Evolutionary conservation across 1,284 basidiomycete species (phyloP).

Genomic region (Ustilago lituana): DNA sequence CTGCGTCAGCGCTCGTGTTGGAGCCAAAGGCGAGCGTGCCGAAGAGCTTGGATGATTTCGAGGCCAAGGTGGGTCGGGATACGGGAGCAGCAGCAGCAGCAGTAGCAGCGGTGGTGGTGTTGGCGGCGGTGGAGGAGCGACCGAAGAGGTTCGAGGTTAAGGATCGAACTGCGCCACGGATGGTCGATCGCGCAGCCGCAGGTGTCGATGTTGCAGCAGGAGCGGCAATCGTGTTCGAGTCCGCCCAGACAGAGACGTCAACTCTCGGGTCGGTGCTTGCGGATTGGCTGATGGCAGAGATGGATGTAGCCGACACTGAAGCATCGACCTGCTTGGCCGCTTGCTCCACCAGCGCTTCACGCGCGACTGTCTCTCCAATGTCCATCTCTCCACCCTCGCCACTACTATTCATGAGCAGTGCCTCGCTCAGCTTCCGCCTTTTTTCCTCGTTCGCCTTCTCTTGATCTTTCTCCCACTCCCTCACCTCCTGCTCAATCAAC

Average conservation of each 20-base stretch:
- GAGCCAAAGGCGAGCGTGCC: background rate
- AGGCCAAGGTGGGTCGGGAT: background rate
- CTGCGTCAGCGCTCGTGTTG: background rate
- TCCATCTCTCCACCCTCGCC: constrained; percentile 18
- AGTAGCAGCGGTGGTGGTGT: too few relatives aligned
- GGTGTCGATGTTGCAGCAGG: background rate
- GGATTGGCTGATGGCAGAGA: constrained; percentile 30
- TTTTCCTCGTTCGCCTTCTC: constrained; percentile 14
- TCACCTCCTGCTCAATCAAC: constrained; percentile 43
- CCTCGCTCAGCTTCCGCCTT: constrained; percentile 9
- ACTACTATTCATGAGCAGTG: constrained; percentile 4
- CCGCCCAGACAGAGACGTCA: constrained; percentile 26
- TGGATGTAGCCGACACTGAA: background rate
- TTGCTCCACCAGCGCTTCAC: background rate
- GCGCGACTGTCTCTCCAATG: constrained; percentile 20
- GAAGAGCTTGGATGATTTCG: constrained; percentile 30
- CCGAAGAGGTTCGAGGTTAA: constrained; percentile 36
- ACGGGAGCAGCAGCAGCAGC: background rate
- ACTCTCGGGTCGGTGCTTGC: constrained; percentile 6
- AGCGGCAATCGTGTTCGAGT: background rate
- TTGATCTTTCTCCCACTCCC: constrained; percentile 39
- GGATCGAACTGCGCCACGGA: constrained; percentile 31
- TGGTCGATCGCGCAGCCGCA: background rate
- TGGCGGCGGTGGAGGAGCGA: constrained; percentile 1
- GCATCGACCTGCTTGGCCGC: background rate